phyloP scores from a whole-genome alignment of 805 yeast genomes.

The Yarrowia sp. region DNA sequence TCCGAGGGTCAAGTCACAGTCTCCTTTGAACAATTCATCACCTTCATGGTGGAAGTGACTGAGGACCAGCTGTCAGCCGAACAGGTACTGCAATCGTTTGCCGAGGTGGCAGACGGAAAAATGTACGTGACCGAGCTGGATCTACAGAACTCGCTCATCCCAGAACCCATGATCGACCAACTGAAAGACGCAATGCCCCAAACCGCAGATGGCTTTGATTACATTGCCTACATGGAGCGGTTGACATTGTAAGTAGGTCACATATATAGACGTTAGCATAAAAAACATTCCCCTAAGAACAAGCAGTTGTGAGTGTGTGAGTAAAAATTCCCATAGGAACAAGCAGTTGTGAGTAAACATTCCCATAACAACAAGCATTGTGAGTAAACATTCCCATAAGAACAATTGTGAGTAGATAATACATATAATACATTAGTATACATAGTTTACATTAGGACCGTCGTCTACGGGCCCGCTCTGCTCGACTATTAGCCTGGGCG shows the following conservation, averaged over 20 bases:
- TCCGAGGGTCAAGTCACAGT: constrained; percentile 46
- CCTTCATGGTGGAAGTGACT: constrained; percentile 52
- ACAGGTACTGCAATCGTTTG: constrained; percentile 53
- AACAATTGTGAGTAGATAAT: too few species aligned
- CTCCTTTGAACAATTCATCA: constrained; percentile 49
- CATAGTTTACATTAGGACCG: constrained; percentile 26
- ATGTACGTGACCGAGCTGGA: constrained; percentile 53
- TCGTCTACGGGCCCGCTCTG: constrained; percentile 12
- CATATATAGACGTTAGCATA: not conserved
- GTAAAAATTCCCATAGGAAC: not conserved
- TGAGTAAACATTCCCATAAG: not conserved
- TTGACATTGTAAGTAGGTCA: constrained; percentile 13
- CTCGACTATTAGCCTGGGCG: constrained; percentile 26
- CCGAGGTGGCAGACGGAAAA: constrained; percentile 54
- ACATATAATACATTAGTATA: constrained; percentile 27
- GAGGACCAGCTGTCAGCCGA: constrained; percentile 52
- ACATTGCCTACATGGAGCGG: constrained; percentile 46
- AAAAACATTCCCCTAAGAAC: not conserved
- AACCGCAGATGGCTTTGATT: constrained; percentile 47
- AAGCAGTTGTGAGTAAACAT: not conserved
- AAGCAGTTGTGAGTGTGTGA: too few species aligned
- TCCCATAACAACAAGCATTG: too few species aligned
- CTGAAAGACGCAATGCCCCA: constrained; percentile 48
- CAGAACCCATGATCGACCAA: constrained; percentile 49
- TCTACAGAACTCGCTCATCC: constrained; percentile 50